Evolutionary conservation across 768 basidiomycete genomes (phyloP).

Genomic region (Obba rivulosa): DNA sequence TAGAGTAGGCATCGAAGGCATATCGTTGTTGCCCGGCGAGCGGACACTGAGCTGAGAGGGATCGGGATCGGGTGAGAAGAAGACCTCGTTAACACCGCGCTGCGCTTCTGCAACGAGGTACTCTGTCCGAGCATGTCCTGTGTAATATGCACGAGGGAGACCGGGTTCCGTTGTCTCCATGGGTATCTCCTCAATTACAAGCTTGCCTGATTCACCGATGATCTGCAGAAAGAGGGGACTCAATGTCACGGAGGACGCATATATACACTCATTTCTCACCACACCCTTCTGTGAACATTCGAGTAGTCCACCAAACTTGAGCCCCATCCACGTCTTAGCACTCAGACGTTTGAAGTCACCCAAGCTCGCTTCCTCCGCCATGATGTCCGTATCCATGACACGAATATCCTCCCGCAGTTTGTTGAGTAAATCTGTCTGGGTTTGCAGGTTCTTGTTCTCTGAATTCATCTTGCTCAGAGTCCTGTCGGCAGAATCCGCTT

Average conservation of each 20-base stretch:
- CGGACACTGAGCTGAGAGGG: constrained; percentile 10
- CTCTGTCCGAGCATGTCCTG: constrained; percentile 58
- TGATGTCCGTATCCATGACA: constrained; percentile 73
- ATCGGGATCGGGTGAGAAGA: constrained; percentile 20
- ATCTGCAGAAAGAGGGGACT: constrained; percentile 30
- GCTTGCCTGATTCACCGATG: constrained; percentile 49
- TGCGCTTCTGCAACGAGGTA: constrained; percentile 59
- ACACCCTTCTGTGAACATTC: constrained; percentile 82
- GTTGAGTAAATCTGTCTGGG: constrained; percentile 71
- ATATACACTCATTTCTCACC: constrained; percentile 22
- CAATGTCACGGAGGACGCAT: not conserved
- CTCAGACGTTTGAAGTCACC: constrained; percentile 79
- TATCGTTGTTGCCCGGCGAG: constrained; percentile 9
- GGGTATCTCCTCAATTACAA: constrained; percentile 68
- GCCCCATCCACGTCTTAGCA: constrained; percentile 63
- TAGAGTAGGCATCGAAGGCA: constrained; percentile 10
- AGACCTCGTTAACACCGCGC: constrained; percentile 47
- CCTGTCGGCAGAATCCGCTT: constrained; percentile 81
- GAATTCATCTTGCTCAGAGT: constrained; percentile 87
- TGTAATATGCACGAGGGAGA: constrained; percentile 66
- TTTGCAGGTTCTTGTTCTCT: constrained; percentile 76
- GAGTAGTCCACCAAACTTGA: constrained; percentile 83
- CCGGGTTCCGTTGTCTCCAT: constrained; percentile 80
- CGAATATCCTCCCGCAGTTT: constrained; percentile 73
- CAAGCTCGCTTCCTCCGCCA: constrained; percentile 73